Evolutionary conservation across 139 green algal species (phyloP), one percentile per base, ranked within the genome.

Genomic region (Chlamydomonas eustigma): DNA sequence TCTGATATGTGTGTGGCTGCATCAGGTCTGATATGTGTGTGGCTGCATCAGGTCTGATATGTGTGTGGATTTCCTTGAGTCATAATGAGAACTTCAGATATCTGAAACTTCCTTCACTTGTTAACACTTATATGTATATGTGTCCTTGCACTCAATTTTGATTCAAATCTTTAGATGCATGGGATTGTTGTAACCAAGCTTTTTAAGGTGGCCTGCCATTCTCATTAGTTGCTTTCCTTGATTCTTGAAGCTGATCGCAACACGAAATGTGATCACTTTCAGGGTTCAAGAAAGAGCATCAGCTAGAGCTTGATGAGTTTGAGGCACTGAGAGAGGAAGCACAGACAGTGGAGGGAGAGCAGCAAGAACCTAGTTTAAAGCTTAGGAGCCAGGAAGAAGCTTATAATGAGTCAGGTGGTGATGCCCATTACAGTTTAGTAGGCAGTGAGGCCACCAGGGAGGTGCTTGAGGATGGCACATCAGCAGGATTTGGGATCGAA

Each of bases 231-330:
- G 44, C 44, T 18, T 18, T 58, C 44, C 18, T 58, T 12, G 44
- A 58, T 58, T n/a, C n/a, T n/a, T n/a, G n/a, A 18, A 58, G 44
- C 50, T 24, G 78, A 77, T 51, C 68, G 18, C 6, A 71, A 75
- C 28, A 51, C n/a, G 8, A 66, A 80, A 4, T 38, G 73, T 0
- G 37, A 75, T 25, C 37, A 69, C 28, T 34, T 58, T 39, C 37
- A 69, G 38, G 80, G 22, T 63, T 76, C 37, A 50, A 68, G 68
- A 36, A 33, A 37, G 37, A 73, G 32, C 70, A 78, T 24, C 69
- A 66, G 51, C 58, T 51, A 4, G 51, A n/a, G 30, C 38, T 39
- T 24, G 64, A 73, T 18, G 52, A 71, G 1, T 51, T 31, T 39
- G 66, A 24, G 4, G 28, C 38, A 2, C 1, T 37, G 3, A 3